Percentiles rank a stretch among this genome's conserved stretches.
These are phyloP conservation scores for Podospora comata DNA, from an alignment of 495 filamentous ascomycete genomes.

Conservation along the genomic window DNA sequence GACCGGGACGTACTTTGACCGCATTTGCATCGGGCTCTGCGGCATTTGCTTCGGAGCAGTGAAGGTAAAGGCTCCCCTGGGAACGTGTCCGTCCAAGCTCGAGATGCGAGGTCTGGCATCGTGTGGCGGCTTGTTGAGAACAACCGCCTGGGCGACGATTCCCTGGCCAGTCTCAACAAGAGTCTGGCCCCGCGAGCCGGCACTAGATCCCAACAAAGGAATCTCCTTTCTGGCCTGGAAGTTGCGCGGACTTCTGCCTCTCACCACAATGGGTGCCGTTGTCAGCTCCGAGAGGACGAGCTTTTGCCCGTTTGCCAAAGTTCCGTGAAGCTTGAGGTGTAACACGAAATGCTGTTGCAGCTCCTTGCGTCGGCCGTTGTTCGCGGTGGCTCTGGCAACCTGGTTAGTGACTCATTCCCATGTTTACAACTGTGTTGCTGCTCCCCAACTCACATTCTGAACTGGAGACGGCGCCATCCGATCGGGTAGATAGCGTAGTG, in stretches of 20 bases:
- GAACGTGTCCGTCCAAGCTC: conserved; percentile 42
- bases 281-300: conserved; percentile 66
- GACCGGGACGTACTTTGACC: conserved; percentile 47
- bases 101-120: conserved; percentile 44
- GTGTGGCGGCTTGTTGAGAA: conserved; percentile 48
- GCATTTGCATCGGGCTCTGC: conserved; percentile 51
- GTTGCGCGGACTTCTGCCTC: conserved; percentile 74
- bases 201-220: conserved; percentile 66
- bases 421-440: not conserved
- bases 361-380: conserved; percentile 74
- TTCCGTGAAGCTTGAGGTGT: conserved; percentile 68
- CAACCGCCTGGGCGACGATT: conserved; percentile 46
- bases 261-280: conserved; percentile 73
- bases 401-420: not conserved
- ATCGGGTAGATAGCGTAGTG: conserved; percentile 81
- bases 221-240: conserved; percentile 76
- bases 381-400: conserved; percentile 51
- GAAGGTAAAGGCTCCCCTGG: conserved; percentile 52
- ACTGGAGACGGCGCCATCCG: conserved; percentile 85
- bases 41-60: conserved; percentile 50
- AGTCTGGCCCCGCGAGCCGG: conserved; percentile 60
- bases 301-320: conserved; percentile 64
- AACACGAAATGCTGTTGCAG: conserved; percentile 80
- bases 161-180: conserved; percentile 46
- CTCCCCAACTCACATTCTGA: conserved; percentile 59